These are phyloP conservation scores for Eucalyptus decipiens DNA, from an alignment of 345 rosid genomes.

Conservation along the genomic window DNA sequence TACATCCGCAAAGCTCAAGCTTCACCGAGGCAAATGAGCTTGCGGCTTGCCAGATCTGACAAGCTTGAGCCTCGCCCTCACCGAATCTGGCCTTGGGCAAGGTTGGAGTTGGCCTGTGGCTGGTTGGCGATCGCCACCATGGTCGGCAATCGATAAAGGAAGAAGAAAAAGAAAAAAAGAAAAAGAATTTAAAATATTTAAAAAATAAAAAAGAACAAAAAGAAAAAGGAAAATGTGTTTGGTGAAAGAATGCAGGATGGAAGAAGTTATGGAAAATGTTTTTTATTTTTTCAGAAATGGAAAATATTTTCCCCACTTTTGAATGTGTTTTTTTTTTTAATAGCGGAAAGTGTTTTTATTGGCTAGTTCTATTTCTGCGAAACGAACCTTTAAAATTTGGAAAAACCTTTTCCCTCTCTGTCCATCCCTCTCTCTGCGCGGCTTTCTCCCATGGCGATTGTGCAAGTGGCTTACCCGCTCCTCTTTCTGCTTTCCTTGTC, in stretches of 20 bases:
- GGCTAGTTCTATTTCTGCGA: too few species aligned
- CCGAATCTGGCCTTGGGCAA: fast-evolving
- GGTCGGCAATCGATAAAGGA: too few species aligned
- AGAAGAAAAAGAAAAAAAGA: too few species aligned
- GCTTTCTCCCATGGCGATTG: neutral
- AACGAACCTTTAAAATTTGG: fast-evolving
- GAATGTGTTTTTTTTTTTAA: too few species aligned
- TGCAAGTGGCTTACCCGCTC: neutral
- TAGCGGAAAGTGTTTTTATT: fast-evolving
- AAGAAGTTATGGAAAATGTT: too few species aligned
- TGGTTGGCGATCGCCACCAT: fast-evolving
- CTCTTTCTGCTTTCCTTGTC: neutral
- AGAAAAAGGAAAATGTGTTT: too few species aligned
- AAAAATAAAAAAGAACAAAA: too few species aligned
- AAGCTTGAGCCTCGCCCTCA: too few species aligned
- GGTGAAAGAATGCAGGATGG: too few species aligned
- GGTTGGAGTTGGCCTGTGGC: too few species aligned
- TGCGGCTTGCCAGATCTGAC: fast-evolving
- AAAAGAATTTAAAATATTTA: too few species aligned
- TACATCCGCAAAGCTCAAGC: fast-evolving
- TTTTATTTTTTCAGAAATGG: fast-evolving
- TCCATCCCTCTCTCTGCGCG: neutral
- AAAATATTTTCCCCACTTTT: too few species aligned
- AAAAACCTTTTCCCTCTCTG: neutral
- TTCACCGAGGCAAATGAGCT: fast-evolving